Base-by-base conservation (phyloP, 2,329 filamentous ascomycete genomes). In the Cladosporium sphaerospermum region DNA sequence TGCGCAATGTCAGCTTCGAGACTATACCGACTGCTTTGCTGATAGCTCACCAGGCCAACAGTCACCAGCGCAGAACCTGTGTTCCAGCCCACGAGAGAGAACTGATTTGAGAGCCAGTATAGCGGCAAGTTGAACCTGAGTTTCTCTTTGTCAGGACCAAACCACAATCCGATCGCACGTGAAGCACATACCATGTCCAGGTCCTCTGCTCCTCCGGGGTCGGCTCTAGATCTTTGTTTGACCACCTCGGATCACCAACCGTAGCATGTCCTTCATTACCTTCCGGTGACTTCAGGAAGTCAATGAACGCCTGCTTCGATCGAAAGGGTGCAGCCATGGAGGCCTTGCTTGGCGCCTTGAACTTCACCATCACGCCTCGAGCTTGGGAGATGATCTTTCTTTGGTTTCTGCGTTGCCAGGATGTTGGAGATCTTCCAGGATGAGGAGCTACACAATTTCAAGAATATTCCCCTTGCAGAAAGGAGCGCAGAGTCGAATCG, bases 131-230 rank as follows among this genome's bases (percentile, higher is more conserved):
- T 55, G 33, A 39, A 44, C 19, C 32, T 55, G 32, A 28, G 4
- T 28, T 28, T 7, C 23, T 7, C 7, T 28, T 5, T 28, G 23
- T 28, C 23, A 28, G 23, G 23, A 5, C 23, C 4, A 28, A 7
- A 28, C 4, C 23, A 28, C 23, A 28, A 28, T 28, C 23, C 4
- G 7, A 28, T 28, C 23, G 23, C 23, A 28, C 23, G 23, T 28
- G 23, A 10, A 62, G 57, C 32, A 67, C 64, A 54, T 66, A 69
- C 45, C 67, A 61, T 42, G 55, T 59, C 60, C 61, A 62, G 41
- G 52, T 59, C n/a, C 61, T 54, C n/a, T 59, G 45, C 6, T 58
- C 51, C 5, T 57, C 56, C 9, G 61, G 60, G 18, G 60, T 61
- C 3, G 61, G 56, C 39, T 62, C 55, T 9, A 62, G 56, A 41